Percentiles rank a stretch among this genome's conserved stretches.
Evolutionary conservation across 1,284 basidiomycete genomes (phyloP).

Genomic region (Thelephora terrestris): DNA sequence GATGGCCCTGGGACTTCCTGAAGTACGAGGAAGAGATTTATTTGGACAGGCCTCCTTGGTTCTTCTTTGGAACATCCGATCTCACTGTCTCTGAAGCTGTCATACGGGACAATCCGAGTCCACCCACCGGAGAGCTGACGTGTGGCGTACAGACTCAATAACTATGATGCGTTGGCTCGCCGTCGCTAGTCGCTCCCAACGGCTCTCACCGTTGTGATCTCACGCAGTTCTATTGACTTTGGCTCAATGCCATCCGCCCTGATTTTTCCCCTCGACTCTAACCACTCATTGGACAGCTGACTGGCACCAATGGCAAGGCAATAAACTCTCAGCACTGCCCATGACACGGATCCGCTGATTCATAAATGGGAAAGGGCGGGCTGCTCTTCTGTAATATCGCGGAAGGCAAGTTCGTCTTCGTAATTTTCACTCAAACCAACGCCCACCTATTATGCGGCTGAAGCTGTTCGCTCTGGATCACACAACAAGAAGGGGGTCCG

Average conservation of each 20-base stretch:
- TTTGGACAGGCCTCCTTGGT: slow-evolving; percentile 6
- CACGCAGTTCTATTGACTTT: slow-evolving; percentile 27
- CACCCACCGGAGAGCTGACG: neutral
- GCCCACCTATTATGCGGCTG: slow-evolving; percentile 44
- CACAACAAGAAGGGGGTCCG: slow-evolving; percentile 38
- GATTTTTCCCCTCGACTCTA: no score
- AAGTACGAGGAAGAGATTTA: neutral
- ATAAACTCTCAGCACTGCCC: no score
- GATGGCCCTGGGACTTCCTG: neutral
- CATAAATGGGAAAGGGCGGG: slow-evolving; percentile 30
- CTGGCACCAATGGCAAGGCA: slow-evolving; percentile 48
- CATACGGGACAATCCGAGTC: no score
- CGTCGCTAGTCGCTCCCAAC: neutral
- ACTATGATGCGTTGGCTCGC: slow-evolving; percentile 30
- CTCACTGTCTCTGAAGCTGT: neutral
- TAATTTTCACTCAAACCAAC: neutral
- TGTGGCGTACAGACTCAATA: slow-evolving; percentile 31
- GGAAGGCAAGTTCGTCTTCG: slow-evolving; percentile 29
- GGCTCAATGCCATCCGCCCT: no score
- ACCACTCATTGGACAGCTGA: no score
- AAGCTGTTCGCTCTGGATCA: slow-evolving; percentile 54
- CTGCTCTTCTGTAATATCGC: slow-evolving; percentile 40
- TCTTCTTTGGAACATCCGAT: neutral
- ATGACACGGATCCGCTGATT: no score
- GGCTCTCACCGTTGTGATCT: slow-evolving; percentile 14